phyloP scores from a whole-genome alignment of 148 eudicot genomes.

The Oxyria digyna region DNA sequence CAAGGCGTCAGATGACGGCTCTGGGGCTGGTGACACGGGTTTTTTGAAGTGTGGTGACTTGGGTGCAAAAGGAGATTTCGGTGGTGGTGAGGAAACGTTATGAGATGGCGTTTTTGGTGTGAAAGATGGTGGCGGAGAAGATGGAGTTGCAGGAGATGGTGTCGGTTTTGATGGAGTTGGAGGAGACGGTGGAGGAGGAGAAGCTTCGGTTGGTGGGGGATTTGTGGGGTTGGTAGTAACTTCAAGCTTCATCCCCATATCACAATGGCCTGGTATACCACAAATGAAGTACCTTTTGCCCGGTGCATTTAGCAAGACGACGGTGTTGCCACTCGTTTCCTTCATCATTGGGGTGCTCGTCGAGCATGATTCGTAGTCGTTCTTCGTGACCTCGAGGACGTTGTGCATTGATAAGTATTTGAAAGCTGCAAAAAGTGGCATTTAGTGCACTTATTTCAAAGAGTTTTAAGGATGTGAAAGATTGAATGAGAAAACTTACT shows the following conservation, averaged over 20 bases:
- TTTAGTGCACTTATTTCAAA: too few species aligned
- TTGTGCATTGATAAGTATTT: constrained; percentile 32
- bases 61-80: neutral
- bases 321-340: constrained; percentile 26
- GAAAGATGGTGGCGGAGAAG: constrained; percentile 3
- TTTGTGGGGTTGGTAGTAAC: constrained; percentile 27
- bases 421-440: constrained; percentile 43
- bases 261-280: constrained; percentile 41
- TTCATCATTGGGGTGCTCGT: constrained; percentile 24
- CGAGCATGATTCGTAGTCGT: constrained; percentile 47
- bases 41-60: neutral
- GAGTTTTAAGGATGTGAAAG: too few species aligned
- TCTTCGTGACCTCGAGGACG: constrained; percentile 41
- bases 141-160: constrained; percentile 9
- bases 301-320: constrained; percentile 23
- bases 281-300: constrained; percentile 74
- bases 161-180: constrained; percentile 7
- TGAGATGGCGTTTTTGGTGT: neutral
- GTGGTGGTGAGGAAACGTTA: neutral
- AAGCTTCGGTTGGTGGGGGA: constrained; percentile 9
- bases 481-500: constrained; percentile 12
- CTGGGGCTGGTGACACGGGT: neutral
- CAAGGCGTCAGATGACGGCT: neutral
- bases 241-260: constrained; percentile 51
- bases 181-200: constrained; percentile 6